Percentiles rank a stretch among this genome's conserved stretches.
Conservation (phyloP, 176 grass and related monocot genomes). For the Areca catechu region DNA sequence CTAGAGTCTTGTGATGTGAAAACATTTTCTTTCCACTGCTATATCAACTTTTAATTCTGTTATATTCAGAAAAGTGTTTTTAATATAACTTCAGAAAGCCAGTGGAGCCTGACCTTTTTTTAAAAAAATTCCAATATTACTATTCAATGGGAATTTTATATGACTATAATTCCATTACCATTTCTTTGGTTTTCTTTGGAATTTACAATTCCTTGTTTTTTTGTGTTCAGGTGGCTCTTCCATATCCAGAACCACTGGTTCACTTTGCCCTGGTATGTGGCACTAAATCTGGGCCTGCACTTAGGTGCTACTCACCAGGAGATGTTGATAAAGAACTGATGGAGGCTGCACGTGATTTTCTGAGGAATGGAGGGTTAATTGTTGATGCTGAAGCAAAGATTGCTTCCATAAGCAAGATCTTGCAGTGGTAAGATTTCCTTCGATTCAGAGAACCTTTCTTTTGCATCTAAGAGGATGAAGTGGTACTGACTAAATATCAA, state of each 20-base stretch:
- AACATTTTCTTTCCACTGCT: too few relatives aligned
- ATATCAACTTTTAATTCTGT: too few relatives aligned
- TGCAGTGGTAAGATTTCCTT: constrained; percentile 57
- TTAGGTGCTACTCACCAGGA: constrained; percentile 81
- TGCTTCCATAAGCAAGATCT: constrained; percentile 66
- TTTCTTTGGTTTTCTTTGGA: background rate
- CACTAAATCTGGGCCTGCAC: constrained; percentile 75
- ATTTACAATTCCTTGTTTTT: constrained; percentile 15
- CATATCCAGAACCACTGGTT: constrained; percentile 80
- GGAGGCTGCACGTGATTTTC: constrained; percentile 66
- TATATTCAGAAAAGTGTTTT: too few relatives aligned
- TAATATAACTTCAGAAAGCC: too few relatives aligned
- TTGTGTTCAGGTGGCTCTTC: constrained; percentile 58
- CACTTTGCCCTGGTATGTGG: constrained; percentile 96
- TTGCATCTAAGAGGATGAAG: too few relatives aligned
- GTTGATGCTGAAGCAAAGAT: constrained; percentile 59
- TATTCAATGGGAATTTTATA: too few relatives aligned
- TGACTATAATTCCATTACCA: too few relatives aligned
- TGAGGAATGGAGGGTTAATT: constrained; percentile 71
- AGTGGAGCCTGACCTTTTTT: too few relatives aligned
- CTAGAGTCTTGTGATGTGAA: too few relatives aligned
- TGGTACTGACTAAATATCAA: too few relatives aligned
- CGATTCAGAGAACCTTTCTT: too few relatives aligned
- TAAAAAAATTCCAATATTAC: too few relatives aligned
- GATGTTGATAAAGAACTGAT: constrained; percentile 91